Base-by-base conservation (phyloP, 2,329 filamentous ascomycete species). In the Pseudofabraea citricarpa region DNA sequence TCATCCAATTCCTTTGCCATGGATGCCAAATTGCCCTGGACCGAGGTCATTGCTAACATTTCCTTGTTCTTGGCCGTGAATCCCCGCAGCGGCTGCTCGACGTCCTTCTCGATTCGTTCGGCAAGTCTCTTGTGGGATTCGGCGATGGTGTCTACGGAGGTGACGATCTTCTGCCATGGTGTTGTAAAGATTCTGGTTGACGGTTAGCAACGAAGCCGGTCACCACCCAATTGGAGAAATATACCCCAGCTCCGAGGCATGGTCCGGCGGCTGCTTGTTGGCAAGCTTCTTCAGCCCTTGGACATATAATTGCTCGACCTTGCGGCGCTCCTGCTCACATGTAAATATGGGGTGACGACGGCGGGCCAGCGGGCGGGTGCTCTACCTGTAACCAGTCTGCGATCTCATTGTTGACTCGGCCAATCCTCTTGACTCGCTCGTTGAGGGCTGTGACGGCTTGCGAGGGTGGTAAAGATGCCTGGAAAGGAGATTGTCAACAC, bases 361-460 rank as follows among this genome's bases (percentile, higher is more conserved):
- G 45, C 13, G 16, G 41, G 21, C 24, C 13, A 29, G 33, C 8
- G 2, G 18, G 18, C 16, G 29, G 22, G 22, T 15, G 21, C 32
- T 36, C 16, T 81, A 95, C 90, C 83, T 91, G 86, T 50, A 98
- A 77, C 89, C 91, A 98, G 69, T 97, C 91, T 64, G 91, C 91
- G 59, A 98, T 88, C 63, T 96, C 89, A 56, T 74, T 69, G 67
- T 98, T 96, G 69, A 95, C 71, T 65, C 84, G 89, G 58, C 78
- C 79, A 62, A 97, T 91, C 66, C 89, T 80, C 66, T 86, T 87
- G 56, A 97, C 79, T 59, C 93, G 87, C 56, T 96, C 90, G 65
- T 84, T 86, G 57, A 97, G 78, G 47, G 89, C 78, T 43, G 79
- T 76, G 29, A 90, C 87, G 47, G 93, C 90, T 70, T 93, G 88